Percentiles rank a stretch among this genome's conserved stretches.
phyloP scores from a whole-genome alignment of 345 rosid genomes.

The Stellera chamaejasme region DNA sequence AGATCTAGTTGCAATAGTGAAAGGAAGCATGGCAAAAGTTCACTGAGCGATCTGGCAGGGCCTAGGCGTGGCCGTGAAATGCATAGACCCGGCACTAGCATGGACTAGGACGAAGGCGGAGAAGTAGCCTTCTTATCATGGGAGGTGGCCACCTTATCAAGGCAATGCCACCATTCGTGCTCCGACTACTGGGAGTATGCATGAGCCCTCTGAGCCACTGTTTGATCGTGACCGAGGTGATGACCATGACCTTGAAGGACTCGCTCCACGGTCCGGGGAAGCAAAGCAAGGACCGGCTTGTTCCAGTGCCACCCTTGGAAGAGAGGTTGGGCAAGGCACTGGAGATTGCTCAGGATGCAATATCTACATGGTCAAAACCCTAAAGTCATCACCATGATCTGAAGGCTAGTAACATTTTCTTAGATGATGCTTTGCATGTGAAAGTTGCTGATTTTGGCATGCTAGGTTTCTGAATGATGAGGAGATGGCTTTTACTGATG shows the following conservation, averaged over 20 bases:
- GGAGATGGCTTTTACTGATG: slow-evolving; percentile 50
- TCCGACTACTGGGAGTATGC: slow-evolving; percentile 53
- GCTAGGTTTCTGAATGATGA: slow-evolving; percentile 38
- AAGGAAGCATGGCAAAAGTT: slow-evolving; percentile 49
- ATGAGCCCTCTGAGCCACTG: slow-evolving; percentile 38
- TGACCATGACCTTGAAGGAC: slow-evolving; percentile 40
- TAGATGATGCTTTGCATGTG: slow-evolving; percentile 38
- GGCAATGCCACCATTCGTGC: slow-evolving; percentile 44
- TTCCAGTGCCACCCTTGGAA: slow-evolving; percentile 33
- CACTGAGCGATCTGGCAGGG: slow-evolving; percentile 49
- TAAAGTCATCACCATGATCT: slow-evolving; percentile 50
- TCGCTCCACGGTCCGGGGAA: slow-evolving; percentile 45
- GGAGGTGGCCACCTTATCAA: slow-evolving; percentile 43
- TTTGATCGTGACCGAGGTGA: slow-evolving; percentile 34
- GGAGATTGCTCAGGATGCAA: slow-evolving; percentile 66
- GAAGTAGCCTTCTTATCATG: slow-evolving; percentile 33
- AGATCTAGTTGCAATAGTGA: slow-evolving; percentile 36
- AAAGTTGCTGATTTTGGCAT: slow-evolving; percentile 66
- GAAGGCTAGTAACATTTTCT: slow-evolving; percentile 55
- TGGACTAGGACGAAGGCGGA: slow-evolving; percentile 26
- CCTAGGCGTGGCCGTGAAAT: slow-evolving; percentile 50
- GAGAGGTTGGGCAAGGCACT: slow-evolving; percentile 32
- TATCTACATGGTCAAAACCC: slow-evolving; percentile 60
- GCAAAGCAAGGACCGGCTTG: slow-evolving; percentile 18
- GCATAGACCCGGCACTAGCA: slow-evolving; percentile 36